Evolutionary conservation across 768 basidiomycete genomes (phyloP).

Genomic region (Boletellus ananas): DNA sequence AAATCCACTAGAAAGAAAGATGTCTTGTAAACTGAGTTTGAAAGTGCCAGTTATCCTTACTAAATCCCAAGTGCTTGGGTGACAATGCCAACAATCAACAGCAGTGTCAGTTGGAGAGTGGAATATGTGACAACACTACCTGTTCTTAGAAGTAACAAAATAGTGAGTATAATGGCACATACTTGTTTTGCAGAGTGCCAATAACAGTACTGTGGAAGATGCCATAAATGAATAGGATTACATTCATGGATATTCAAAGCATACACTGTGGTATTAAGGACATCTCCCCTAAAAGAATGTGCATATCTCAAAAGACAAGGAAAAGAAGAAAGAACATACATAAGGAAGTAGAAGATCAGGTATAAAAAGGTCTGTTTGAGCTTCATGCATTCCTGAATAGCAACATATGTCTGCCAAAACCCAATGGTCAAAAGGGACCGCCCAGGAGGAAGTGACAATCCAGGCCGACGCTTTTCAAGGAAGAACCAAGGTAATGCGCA

Average conservation of each 20-base stretch:
- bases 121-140: slow-evolving; percentile 66
- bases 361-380: slow-evolving; percentile 74
- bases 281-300: slow-evolving; percentile 54
- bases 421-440: slow-evolving; percentile 59
- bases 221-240: neutral
- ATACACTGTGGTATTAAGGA: slow-evolving; percentile 71
- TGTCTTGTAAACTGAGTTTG: neutral
- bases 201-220: slow-evolving; percentile 54
- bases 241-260: slow-evolving; percentile 13
- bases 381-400: slow-evolving; percentile 59
- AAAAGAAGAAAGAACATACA: slow-evolving; percentile 40
- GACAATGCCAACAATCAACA: slow-evolving; percentile 63
- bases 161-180: neutral
- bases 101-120: slow-evolving; percentile 63
- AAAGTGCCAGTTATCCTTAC: slow-evolving; percentile 34
- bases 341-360: slow-evolving; percentile 71
- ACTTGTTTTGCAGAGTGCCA: slow-evolving; percentile 70
- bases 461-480: slow-evolving; percentile 63
- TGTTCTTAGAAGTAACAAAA: slow-evolving; percentile 3
- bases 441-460: slow-evolving; percentile 54
- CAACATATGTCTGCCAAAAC: slow-evolving; percentile 61
- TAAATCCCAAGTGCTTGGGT: slow-evolving; percentile 67
- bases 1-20: slow-evolving; percentile 41
- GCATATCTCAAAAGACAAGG: neutral
- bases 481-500: slow-evolving; percentile 75